Evolutionary conservation across 768 basidiomycete genomes (phyloP).

Genomic region (Podaxis sp.): DNA sequence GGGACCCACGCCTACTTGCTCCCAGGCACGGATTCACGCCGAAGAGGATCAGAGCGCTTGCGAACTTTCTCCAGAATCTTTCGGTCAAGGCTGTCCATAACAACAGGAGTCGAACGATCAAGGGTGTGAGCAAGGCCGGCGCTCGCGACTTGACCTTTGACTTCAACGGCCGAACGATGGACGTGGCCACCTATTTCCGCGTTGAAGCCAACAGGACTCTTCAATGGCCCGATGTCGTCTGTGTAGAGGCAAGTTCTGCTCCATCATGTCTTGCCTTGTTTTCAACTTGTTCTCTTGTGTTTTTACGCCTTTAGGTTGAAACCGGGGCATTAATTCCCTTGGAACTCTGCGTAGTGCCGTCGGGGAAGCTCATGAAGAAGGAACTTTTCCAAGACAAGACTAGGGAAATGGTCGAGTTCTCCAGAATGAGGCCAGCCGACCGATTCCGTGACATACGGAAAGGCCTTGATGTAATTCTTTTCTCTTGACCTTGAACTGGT

Average conservation of each 20-base stretch:
- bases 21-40: constrained; percentile 48
- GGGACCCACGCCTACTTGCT: constrained; percentile 25
- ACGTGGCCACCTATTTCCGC: constrained; percentile 63
- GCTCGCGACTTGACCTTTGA: constrained; percentile 57
- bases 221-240: constrained; percentile 61
- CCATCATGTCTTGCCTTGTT: neutral
- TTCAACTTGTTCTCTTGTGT: neutral
- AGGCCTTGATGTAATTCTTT: constrained; percentile 45
- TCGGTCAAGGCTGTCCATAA: constrained; percentile 37
- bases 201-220: constrained; percentile 51
- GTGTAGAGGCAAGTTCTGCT: constrained; percentile 55
- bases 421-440: constrained; percentile 60
- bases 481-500: neutral
- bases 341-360: constrained; percentile 61
- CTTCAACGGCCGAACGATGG: constrained; percentile 54
- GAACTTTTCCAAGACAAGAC: constrained; percentile 71
- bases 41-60: constrained; percentile 48
- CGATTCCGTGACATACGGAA: constrained; percentile 55
- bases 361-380: constrained; percentile 73
- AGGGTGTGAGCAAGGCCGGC: constrained; percentile 53
- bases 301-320: constrained; percentile 45
- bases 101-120: constrained; percentile 47
- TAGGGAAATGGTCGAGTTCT: constrained; percentile 63
- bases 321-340: constrained; percentile 66
- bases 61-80: constrained; percentile 40